Base-by-base conservation (phyloP, 2,329 filamentous ascomycete genomes). In the Delphinella strobiligena region DNA sequence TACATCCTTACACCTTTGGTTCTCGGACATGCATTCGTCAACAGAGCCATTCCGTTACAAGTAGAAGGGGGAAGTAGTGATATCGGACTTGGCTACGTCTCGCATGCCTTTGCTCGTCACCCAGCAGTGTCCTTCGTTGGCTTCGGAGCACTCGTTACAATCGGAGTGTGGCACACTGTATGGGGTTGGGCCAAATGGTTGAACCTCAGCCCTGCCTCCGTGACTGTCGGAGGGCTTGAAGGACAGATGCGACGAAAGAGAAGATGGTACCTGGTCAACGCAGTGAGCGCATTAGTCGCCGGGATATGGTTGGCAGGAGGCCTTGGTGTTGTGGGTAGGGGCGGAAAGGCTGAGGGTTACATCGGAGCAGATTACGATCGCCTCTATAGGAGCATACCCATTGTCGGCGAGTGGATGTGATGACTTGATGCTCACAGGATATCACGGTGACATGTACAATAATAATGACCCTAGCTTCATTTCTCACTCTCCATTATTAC, bases 151-250 rank as follows among this genome's bases (percentile, higher is more conserved):
- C 66, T 95, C 36, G 65, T 94, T 5, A 66, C 64, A 12, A 61
- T 80, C 0, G 82, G 78, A 0, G 78, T 74, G 17, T 83, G 78
- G 44, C 88, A 95, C 63, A 78, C 88, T 57, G 74, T 83, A 5
- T 93, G 86, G 75, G 88, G 88, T 2, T 75, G 77, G 62, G 83
- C 85, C n/a, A 81, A 76, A 59, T 95, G 85, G 82, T 63, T 88
- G 44, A 77, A 77, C 0, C 66, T 73, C 34, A 69, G 78, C 37
- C 79, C 80, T 15, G 67, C 69, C 2, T 46, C 71, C 59, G 51
- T 75, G 58, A 64, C 64, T 50, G 56, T 61, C 51, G 55, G 67
- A 55, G 64, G 64, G 56, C 61, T 51, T 55, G 60, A 63, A 51
- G 68, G 68, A 27, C 65, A 69, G 36, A 58, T 70, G 45, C 63